phyloP scores from a whole-genome alignment of 1,284 basidiomycete genomes.

The Trichosporon coremiiforme region DNA sequence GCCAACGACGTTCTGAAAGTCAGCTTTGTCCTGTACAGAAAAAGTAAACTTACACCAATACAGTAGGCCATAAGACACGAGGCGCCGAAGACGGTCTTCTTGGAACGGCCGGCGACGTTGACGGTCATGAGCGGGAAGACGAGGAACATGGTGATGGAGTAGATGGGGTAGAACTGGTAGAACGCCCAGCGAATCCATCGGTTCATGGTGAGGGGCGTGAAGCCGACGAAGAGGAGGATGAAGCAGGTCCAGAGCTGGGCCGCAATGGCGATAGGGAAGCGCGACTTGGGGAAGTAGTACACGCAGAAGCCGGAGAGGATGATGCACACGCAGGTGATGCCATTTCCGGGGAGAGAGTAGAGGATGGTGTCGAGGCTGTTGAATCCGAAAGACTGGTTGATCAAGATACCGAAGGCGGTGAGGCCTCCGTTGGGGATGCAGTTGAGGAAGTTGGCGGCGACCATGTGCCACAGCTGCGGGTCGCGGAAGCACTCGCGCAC shows the following conservation, averaged over 20 bases:
- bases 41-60: slow-evolving; percentile 22
- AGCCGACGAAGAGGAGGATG: slow-evolving; percentile 36
- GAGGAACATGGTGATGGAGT: slow-evolving; percentile 33
- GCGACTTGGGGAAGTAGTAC: slow-evolving; percentile 28
- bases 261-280: slow-evolving; percentile 37
- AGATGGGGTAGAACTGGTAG: slow-evolving; percentile 29
- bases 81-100: slow-evolving; percentile 35
- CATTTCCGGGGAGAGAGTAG: slow-evolving; percentile 34
- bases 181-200: slow-evolving; percentile 37
- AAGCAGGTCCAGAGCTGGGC: slow-evolving; percentile 26
- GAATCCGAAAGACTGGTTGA: slow-evolving; percentile 33
- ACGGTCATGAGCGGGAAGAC: slow-evolving; percentile 26
- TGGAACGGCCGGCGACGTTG: slow-evolving; percentile 33
- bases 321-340: slow-evolving; percentile 29
- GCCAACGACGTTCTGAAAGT: slow-evolving; percentile 33
- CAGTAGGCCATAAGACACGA: slow-evolving; percentile 36
- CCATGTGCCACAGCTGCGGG: slow-evolving; percentile 36
- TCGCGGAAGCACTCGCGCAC: slow-evolving; percentile 35
- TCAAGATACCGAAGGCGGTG: slow-evolving; percentile 29
- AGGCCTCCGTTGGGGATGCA: slow-evolving; percentile 41
- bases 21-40: not conserved
- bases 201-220: slow-evolving; percentile 21
- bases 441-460: slow-evolving; percentile 31
- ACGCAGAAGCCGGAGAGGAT: slow-evolving; percentile 29
- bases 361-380: slow-evolving; percentile 34